Base-by-base conservation (phyloP, 2,329 filamentous ascomycete genomes). In the Aspergillus latus region DNA sequence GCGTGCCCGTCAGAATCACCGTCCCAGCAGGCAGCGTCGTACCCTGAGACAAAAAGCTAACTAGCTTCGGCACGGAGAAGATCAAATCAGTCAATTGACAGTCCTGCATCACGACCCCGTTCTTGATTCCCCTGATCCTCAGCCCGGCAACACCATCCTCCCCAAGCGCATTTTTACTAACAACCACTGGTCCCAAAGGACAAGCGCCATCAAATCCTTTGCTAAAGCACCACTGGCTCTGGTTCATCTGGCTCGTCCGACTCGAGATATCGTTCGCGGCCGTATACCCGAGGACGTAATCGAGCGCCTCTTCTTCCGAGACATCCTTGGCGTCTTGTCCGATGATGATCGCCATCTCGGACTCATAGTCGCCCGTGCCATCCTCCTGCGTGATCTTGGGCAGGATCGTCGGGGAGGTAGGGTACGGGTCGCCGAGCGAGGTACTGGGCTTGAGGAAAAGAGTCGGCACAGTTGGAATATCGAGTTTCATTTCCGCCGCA, bases 201-300 rank as follows among this genome's bases (percentile, higher is more conserved):
- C 81, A 84, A 2, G 79, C 75, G 29, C 79, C 79, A 60, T 85
- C 83, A 53, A 85, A 83, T 1, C 82, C 81, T 70, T 85, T 85
- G 26, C 81, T 84, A 66, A 80, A 85, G 57, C 77, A 82, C 76
- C 81, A 83, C 66, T 85, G 82, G 49, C 73, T 75, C 66, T 81
- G 78, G 21, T 76, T 74, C 62, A 80, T 76, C 72, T 87, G 84
- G 52, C 76, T 76, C 49, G 81, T 79, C 3, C 84, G 80, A 58
- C 80, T 82, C 2, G 83, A 86, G 5, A 88, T 80, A 65, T 88
- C 85, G 71, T 88, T 88, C 64, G 80, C 79, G 21, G 80, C 79
- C 0, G 83, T 85, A 67, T 88, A 88, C 29, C 85, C 85, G 1
- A 88, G 79, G 4, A 88, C 77, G 63, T 87, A 85, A 60, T 81